Base-by-base conservation (phyloP, 768 basidiomycete genomes). In the Lactarius indigo region DNA sequence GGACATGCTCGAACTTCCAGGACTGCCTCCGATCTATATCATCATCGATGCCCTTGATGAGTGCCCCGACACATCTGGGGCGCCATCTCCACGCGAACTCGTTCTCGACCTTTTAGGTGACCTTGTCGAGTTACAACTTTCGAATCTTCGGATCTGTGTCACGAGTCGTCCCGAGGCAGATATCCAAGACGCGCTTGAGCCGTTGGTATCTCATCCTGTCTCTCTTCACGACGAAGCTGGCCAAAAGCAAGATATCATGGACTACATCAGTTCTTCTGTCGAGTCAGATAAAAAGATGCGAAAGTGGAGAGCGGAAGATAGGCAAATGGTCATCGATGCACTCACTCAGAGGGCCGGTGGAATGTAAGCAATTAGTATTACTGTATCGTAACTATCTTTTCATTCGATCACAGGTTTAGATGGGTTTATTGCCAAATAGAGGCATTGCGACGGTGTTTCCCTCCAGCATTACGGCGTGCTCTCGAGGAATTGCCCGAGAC, bases 181-280 rank as follows among this genome's bases (percentile, higher is more conserved):
- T 30, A 64, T 64, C 26, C 47, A 37, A 15, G 9, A 41, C 12
- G 9, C 2, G 15, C 64, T 64, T 9, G 37, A 2, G 20, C 50
- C 47, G 12, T 23, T 59, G 30, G 39, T 31, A 10, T 7, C 57
- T 5, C 20, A 39, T 20, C n/a, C 33, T 1, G 35, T 64, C 13
- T 64, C 57, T 10, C 64, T 64, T 30, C 57, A 64, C n/a, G 64
- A 59, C 17, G 50, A 64, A 8, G n/a, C 2, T 5, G 64, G 64
- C 18, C 64, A 64, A 31, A 39, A 6, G n/a, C 20, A 41, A 15
- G 57, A 59, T n/a, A 64, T 64, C 7, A 20, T n/a, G 4, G 37
- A 59, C 15, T 64, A 59, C 30, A 23, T 64, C 37, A 59, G 13
- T 15, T 39, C 31, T 30, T 15, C 52, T 1, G 57, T 64, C n/a